phyloP scores from a whole-genome alignment of 441 rosid species.

The Eruca vesicaria region DNA sequence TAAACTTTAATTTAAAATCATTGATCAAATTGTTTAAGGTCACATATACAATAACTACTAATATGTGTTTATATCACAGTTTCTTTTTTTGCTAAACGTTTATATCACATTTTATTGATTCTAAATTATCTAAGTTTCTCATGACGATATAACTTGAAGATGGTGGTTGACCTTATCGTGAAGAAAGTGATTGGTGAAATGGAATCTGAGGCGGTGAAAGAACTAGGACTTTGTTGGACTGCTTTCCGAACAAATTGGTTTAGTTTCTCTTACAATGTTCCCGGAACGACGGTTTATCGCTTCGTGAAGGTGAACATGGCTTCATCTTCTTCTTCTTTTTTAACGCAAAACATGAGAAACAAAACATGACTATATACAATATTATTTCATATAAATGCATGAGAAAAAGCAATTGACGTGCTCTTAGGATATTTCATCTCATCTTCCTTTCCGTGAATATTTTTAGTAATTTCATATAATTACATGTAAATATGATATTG shows the following conservation, averaged over 20 bases:
- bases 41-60: neutral
- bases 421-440: neutral
- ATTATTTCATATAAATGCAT: too few species aligned
- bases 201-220: neutral
- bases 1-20: neutral
- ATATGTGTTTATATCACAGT: neutral
- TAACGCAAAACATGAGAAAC: neutral
- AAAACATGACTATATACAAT: neutral
- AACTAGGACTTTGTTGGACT: neutral
- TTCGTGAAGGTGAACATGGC: neutral
- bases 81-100: too few species aligned
- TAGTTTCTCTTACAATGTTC: neutral
- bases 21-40: neutral
- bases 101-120: neutral
- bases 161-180: neutral
- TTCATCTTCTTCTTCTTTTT: neutral
- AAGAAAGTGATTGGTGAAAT: neutral
- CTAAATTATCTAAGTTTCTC: neutral
- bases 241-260: neutral
- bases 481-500: neutral
- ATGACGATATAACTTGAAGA: neutral
- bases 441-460: neutral
- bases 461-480: neutral
- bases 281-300: neutral
- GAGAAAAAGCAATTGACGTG: neutral